A percentile compares a stretch with the other conserved stretches of the same genome.
phyloP scores from a whole-genome alignment of 2,329 filamentous ascomycete genomes.

The Hymenoscyphus scutula region DNA sequence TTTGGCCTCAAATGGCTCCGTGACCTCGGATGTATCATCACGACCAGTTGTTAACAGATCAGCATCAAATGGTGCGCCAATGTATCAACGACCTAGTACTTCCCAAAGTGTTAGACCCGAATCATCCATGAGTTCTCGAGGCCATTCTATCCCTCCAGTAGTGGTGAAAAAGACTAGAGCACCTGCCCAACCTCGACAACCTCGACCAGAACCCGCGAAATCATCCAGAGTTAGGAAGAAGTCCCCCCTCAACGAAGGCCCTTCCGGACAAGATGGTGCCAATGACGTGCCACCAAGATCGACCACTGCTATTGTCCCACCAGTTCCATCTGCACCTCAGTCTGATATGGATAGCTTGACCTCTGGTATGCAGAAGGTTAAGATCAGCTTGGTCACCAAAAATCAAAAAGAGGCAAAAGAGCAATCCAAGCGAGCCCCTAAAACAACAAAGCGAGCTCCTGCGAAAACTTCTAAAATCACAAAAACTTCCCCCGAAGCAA shows the following conservation, averaged over 20 bases:
- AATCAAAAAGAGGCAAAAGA: constrained; percentile 51
- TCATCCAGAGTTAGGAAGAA: constrained; percentile 29
- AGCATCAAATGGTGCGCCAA: constrained; percentile 32
- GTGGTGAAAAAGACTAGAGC: constrained; percentile 60
- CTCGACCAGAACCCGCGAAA: constrained; percentile 42
- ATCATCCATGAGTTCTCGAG: constrained; percentile 43
- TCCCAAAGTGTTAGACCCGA: constrained; percentile 44
- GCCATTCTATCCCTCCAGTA: constrained; percentile 39
- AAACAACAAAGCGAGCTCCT: constrained; percentile 18
- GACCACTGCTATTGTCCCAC: constrained; percentile 13
- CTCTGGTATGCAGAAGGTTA: constrained; percentile 60
- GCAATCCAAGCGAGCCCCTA: constrained; percentile 23
- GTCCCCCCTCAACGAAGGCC: constrained; percentile 27
- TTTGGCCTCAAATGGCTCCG: constrained; percentile 42
- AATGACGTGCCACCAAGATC: constrained; percentile 4
- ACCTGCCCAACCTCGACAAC: constrained; percentile 43
- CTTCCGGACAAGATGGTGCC: constrained; percentile 3
- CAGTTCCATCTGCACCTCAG: constrained; percentile 12
- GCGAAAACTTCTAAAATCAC: constrained; percentile 15
- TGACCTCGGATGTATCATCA: constrained; percentile 21
- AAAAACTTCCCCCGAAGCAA: constrained; percentile 10
- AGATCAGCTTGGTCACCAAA: constrained; percentile 56
- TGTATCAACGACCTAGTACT: constrained; percentile 39
- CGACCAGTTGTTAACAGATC: constrained; percentile 21
- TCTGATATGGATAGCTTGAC: constrained; percentile 54